Evolutionary conservation across 768 basidiomycete genomes (phyloP).

Genomic region (Termitomyces sp.): DNA sequence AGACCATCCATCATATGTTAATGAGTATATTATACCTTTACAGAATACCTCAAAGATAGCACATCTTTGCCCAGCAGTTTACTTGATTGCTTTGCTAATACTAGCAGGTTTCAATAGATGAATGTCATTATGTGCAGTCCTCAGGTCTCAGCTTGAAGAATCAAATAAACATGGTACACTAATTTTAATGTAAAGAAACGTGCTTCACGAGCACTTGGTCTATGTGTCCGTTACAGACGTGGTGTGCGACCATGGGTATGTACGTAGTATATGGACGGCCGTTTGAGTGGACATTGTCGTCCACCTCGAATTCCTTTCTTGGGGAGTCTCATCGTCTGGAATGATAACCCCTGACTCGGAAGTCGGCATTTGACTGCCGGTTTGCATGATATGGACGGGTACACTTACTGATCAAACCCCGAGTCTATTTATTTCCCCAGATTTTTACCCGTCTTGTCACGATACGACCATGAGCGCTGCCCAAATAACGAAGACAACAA

Average conservation of each 20-base stretch:
- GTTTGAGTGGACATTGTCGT: too few species aligned
- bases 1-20: conserved; percentile 11
- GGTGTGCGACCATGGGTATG: background rate
- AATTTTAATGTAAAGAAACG: too few species aligned
- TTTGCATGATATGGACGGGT: conserved; percentile 1
- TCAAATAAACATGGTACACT: background rate
- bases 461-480: conserved; percentile 32
- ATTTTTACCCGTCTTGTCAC: conserved; percentile 1
- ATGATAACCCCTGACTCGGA: background rate
- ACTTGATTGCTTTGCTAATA: background rate
- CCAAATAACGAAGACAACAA: conserved; percentile 19
- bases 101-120: background rate
- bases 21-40: conserved; percentile 15
- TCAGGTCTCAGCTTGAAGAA: background rate
- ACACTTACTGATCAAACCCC: conserved; percentile 1
- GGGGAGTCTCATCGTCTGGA: background rate
- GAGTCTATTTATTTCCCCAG: background rate
- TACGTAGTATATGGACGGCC: background rate
- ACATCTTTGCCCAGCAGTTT: background rate
- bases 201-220: too few species aligned
- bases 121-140: background rate
- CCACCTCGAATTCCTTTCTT: too few species aligned
- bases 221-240: background rate
- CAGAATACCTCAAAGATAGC: conserved; percentile 1
- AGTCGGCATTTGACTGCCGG: conserved; percentile 7